Conservation (phyloP, 176 grass and related monocot genomes). For the Aegilops umbellulata region DNA sequence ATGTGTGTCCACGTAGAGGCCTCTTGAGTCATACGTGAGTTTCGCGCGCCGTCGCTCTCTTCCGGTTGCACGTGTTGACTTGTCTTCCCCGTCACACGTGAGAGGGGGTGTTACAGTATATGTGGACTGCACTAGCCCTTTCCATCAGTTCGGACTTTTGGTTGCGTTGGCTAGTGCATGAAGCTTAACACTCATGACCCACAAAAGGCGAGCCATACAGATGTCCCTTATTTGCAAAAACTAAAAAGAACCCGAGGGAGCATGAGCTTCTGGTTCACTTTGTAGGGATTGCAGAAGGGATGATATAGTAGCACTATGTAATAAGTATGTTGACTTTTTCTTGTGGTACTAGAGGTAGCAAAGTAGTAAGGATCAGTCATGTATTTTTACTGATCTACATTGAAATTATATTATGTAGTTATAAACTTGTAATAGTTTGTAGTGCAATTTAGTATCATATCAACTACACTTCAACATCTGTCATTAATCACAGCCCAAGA, state of each 20-base stretch:
- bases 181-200: too few relatives aligned
- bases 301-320: background rate
- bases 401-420: background rate
- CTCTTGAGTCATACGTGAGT: too few relatives aligned
- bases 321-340: background rate
- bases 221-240: background rate
- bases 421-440: background rate
- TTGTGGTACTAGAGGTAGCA: background rate
- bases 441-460: constrained; percentile 3
- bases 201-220: background rate
- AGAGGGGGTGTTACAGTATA: too few relatives aligned
- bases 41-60: too few relatives aligned
- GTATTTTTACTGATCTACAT: background rate
- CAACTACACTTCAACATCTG: constrained; percentile 16
- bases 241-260: background rate
- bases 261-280: background rate
- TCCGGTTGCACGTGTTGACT: too few relatives aligned
- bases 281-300: constrained; percentile 14
- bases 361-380: background rate
- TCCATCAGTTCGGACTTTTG: too few relatives aligned
- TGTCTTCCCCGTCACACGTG: too few relatives aligned
- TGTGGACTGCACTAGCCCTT: too few relatives aligned
- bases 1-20: too few relatives aligned
- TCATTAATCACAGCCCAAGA: constrained; percentile 14
- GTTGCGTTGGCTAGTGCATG: too few relatives aligned